Percentiles rank a stretch among this genome's conserved stretches.
Conservation (phyloP, 441 rosid genomes). For the Pelargonium exstipulatum region DNA sequence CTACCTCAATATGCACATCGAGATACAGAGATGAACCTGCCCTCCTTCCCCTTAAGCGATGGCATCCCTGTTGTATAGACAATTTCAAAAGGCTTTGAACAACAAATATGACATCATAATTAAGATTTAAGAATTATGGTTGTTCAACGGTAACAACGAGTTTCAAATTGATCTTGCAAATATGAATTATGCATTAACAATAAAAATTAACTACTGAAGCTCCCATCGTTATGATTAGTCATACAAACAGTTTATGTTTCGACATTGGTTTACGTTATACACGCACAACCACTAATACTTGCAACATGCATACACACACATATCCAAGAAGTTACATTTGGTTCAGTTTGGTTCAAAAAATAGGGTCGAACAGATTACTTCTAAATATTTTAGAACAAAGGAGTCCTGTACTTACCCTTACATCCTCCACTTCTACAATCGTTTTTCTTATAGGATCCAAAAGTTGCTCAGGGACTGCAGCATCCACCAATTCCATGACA, state of each 20-base stretch:
- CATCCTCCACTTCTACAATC: constrained; percentile 74
- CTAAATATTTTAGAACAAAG: background rate
- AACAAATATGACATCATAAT: constrained; percentile 1
- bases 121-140: constrained; percentile 1
- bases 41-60: constrained; percentile 90
- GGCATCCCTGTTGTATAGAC: constrained; percentile 61
- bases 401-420: constrained; percentile 42
- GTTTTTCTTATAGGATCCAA: constrained; percentile 64
- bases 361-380: background rate
- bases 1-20: constrained; percentile 91
- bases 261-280: too few relatives aligned
- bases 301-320: too few relatives aligned
- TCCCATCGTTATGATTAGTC: too few relatives aligned
- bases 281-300: too few relatives aligned
- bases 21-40: constrained; percentile 87
- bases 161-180: background rate
- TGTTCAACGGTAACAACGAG: too few relatives aligned
- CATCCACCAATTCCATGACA: constrained; percentile 91
- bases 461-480: constrained; percentile 70
- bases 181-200: too few relatives aligned
- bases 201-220: too few relatives aligned
- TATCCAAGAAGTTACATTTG: too few relatives aligned
- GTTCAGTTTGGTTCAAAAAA: too few relatives aligned
- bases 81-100: constrained; percentile 14
- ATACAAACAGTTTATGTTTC: background rate